A percentile compares a stretch with the other conserved stretches of the same genome.
Evolutionary conservation across 2,329 filamentous ascomycete species (phyloP).

Genomic region (Clarireedia hainanense): DNA sequence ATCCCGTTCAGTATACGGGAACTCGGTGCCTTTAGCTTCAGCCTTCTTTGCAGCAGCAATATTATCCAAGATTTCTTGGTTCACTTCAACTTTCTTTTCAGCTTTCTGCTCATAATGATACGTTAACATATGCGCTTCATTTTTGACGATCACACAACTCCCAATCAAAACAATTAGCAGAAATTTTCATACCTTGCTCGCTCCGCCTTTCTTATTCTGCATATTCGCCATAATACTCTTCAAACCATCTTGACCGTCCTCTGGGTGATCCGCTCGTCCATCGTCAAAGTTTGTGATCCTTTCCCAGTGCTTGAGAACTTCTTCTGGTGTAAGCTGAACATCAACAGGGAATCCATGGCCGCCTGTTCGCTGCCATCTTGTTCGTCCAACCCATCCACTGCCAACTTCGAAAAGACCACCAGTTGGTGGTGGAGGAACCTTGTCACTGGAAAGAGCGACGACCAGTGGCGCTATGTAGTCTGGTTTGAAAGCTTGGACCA

Average conservation of each 20-base stretch:
- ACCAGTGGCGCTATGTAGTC: slow-evolving; percentile 96
- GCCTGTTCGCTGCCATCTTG: slow-evolving; percentile 87
- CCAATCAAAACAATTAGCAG: background rate
- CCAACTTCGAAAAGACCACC: slow-evolving; percentile 91
- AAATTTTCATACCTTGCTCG: slow-evolving; percentile 49
- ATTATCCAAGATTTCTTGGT: slow-evolving; percentile 60
- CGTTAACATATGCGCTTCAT: slow-evolving; percentile 23
- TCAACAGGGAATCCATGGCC: slow-evolving; percentile 90
- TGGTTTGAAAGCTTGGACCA: slow-evolving; percentile 98
- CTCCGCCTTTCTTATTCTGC: slow-evolving; percentile 57
- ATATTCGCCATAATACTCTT: slow-evolving; percentile 79
- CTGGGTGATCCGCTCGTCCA: slow-evolving; percentile 78
- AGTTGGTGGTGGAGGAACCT: slow-evolving; percentile 74
- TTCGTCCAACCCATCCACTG: slow-evolving; percentile 85
- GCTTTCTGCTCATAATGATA: slow-evolving; percentile 19
- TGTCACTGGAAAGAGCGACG: slow-evolving; percentile 75
- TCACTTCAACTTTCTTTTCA: slow-evolving; percentile 31
- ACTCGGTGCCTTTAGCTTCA: slow-evolving; percentile 66
- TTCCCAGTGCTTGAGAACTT: slow-evolving; percentile 66
- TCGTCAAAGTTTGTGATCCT: slow-evolving; percentile 83
- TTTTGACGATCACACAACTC: slow-evolving; percentile 22
- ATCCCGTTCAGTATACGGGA: slow-evolving; percentile 78
- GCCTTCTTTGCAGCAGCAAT: slow-evolving; percentile 71
- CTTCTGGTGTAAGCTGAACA: slow-evolving; percentile 74
- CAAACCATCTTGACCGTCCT: slow-evolving; percentile 67